phyloP scores from a whole-genome alignment of 164 flowering plant species.

The Nymphaea colorata region DNA sequence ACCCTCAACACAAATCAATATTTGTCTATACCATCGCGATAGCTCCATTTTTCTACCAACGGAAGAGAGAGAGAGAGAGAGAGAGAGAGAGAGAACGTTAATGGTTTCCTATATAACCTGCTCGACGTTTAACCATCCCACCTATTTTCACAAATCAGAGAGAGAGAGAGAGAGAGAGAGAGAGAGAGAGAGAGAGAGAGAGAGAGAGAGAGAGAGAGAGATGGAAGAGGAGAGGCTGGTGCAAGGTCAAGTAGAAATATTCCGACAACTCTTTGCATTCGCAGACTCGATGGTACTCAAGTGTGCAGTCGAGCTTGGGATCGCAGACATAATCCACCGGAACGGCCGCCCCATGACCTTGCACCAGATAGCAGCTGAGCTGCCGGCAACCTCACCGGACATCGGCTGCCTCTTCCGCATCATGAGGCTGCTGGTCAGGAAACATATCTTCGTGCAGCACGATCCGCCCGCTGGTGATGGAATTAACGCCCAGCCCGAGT shows the following conservation, averaged over 20 bases:
- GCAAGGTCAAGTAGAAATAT: constrained; percentile 26
- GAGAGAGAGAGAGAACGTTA: too few relatives aligned
- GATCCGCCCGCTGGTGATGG: neutral
- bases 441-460: constrained; percentile 16
- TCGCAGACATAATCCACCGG: constrained; percentile 33
- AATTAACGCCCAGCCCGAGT: constrained; percentile 16
- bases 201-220: neutral
- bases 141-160: too few relatives aligned
- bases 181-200: neutral
- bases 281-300: constrained; percentile 32
- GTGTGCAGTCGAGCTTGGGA: constrained; percentile 36
- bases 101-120: too few relatives aligned
- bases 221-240: constrained; percentile 1
- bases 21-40: too few relatives aligned
- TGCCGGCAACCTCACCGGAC: constrained; percentile 15
- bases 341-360: constrained; percentile 25
- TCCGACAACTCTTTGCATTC: constrained; percentile 22
- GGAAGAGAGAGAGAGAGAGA: too few relatives aligned
- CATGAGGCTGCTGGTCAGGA: constrained; percentile 35
- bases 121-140: too few relatives aligned
- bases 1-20: too few relatives aligned
- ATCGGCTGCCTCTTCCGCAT: constrained; percentile 24
- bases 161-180: neutral
- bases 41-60: too few relatives aligned
- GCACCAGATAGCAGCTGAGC: constrained; percentile 13